A percentile compares a stretch with the other conserved stretches of the same genome.
phyloP scores from a whole-genome alignment of 352 stramenopile genomes.

The Pythium monospermum region DNA sequence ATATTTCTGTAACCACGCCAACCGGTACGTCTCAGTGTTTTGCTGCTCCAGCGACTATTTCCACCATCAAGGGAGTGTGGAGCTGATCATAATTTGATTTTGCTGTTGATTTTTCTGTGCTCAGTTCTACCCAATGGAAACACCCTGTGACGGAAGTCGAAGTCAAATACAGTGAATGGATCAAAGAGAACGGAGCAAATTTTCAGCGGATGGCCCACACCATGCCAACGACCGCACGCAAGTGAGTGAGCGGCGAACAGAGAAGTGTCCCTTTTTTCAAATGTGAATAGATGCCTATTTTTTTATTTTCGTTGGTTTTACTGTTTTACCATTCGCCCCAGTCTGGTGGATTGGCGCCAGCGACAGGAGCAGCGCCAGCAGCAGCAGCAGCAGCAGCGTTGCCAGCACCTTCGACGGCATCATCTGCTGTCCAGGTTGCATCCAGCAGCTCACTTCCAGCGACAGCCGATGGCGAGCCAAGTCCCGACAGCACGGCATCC shows the following conservation, averaged over 20 bases:
- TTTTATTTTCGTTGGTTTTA: not conserved
- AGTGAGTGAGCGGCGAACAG: too few species aligned
- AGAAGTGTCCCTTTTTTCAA: too few species aligned
- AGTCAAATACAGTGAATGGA: slow-evolving; percentile 65
- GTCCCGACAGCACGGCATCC: slow-evolving; percentile 20
- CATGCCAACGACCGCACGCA: not conserved
- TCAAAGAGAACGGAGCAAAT: slow-evolving; percentile 55
- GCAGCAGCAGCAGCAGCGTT: slow-evolving; percentile 20
- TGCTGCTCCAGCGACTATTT: not conserved
- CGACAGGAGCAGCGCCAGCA: too few species aligned
- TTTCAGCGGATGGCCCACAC: slow-evolving; percentile 28
- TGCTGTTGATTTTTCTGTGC: not conserved
- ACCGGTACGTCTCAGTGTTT: slow-evolving; percentile 32
- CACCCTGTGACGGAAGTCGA: slow-evolving; percentile 73
- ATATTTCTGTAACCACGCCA: slow-evolving; percentile 80
- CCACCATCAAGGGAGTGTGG: not conserved
- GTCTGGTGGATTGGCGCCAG: slow-evolving; percentile 30
- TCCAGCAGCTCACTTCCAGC: slow-evolving; percentile 5
- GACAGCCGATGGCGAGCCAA: slow-evolving; percentile 7
- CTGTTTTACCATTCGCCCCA: slow-evolving; percentile 63
- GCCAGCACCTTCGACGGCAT: too few species aligned
- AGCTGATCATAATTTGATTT: not conserved
- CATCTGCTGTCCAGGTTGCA: slow-evolving; percentile 22
- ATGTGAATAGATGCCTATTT: too few species aligned
- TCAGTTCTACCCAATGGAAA: slow-evolving; percentile 83